Evolutionary conservation across 139 green algal species (phyloP), one percentile per base, ranked within the genome.

Genomic region (Edaphochlamys debaryana): DNA sequence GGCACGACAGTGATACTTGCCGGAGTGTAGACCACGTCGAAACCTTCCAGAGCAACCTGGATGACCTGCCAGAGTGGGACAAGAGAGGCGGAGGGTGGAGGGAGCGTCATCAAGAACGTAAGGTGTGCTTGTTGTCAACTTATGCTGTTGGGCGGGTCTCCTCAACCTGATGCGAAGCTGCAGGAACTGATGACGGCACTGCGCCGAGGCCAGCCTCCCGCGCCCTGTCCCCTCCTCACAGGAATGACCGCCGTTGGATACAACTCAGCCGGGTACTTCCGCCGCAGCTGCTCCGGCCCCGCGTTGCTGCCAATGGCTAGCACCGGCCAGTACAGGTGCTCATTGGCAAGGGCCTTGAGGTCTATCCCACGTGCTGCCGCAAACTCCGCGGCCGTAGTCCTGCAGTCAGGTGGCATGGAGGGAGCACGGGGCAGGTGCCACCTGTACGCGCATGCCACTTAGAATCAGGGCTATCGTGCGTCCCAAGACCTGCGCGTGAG

Each of bases 281-380:
- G 76, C 4, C 68, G 71, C 48, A 95, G 87, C 78, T 95, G 92
- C 34, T 86, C 80, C 2, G 87, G 89, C 0, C 45, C 83, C n/a
- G 92, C 92, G 76, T 95, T 95, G 88, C 85, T 92, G 67, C 92
- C 92, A 30, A 95, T 91, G 38, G 91, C 92, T 66, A 95, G 89
- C 5, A 95, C 89, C 13, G 91, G 89, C 74, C 37, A 60, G 38
- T 58, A 71, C 13, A 34, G 38, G 3, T 85, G 88, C 36, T 41
- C 40, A 4, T 5, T 11, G 6, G 74, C 62, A 29, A 80, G 58
- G 0, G 2, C 0, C 40, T 13, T 1, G 38, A 80, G 74, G 58
- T 70, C 74, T 38, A 80, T 20, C 9, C 74, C 74, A 4, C 40
- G 74, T 0, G 74, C 37, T 1, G 74, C 37, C 1, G 56, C 56